Conservation (phyloP, 2,329 filamentous ascomycete genomes). For the Trichoderma atrobrunneum region DNA sequence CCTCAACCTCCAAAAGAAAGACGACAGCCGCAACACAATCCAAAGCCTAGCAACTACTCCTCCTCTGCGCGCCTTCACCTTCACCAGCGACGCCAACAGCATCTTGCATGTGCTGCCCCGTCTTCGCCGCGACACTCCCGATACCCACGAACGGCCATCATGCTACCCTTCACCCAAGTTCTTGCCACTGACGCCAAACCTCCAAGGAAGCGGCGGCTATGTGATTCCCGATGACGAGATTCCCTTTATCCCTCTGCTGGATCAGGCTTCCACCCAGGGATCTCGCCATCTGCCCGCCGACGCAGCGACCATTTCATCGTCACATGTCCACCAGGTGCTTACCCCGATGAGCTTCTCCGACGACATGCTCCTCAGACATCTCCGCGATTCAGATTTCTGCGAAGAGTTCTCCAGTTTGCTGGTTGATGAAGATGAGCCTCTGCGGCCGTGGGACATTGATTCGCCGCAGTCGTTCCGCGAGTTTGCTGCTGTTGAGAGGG, state of each 20-base stretch:
- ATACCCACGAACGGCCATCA: slow-evolving; percentile 28
- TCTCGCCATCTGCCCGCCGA: slow-evolving; percentile 20
- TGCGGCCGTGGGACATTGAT: slow-evolving; percentile 36
- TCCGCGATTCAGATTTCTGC: slow-evolving; percentile 42
- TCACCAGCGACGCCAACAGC: slow-evolving; percentile 18
- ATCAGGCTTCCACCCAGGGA: slow-evolving; percentile 12
- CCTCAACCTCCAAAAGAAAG: slow-evolving; percentile 23
- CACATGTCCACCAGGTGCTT: slow-evolving; percentile 22
- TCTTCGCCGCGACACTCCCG: slow-evolving; percentile 31
- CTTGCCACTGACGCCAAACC: slow-evolving; percentile 26
- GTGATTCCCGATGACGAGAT: slow-evolving; percentile 32
- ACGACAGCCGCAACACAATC: slow-evolving; percentile 25
- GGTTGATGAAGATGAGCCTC: slow-evolving; percentile 34
- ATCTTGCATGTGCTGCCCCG: slow-evolving; percentile 20
- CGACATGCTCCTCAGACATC: slow-evolving; percentile 41
- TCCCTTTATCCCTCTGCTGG: slow-evolving; percentile 33
- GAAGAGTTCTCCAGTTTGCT: slow-evolving; percentile 38
- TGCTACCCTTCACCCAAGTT: slow-evolving; percentile 26
- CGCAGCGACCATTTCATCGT: not conserved
- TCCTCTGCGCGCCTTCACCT: slow-evolving; percentile 29
- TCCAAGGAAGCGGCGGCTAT: slow-evolving; percentile 21
- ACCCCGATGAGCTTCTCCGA: slow-evolving; percentile 37
- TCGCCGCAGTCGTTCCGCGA: slow-evolving; percentile 31
- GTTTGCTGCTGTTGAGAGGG: slow-evolving; percentile 38
- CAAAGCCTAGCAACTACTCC: slow-evolving; percentile 30